phyloP scores from a whole-genome alignment of 169 alveolate species.

The Cryptosporidium tyzzeri region DNA sequence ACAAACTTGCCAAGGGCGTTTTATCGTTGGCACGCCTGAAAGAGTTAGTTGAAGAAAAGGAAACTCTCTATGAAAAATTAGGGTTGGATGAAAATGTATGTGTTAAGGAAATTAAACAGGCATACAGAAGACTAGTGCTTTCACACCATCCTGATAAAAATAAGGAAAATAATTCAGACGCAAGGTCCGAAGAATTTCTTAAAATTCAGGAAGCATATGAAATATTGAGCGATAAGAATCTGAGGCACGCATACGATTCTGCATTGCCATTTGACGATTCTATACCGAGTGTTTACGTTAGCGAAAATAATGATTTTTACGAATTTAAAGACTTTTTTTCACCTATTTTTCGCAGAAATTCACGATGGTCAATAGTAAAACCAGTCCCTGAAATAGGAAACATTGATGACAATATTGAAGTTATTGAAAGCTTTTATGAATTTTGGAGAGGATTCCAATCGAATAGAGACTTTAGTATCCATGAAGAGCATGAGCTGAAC shows the following conservation, averaged over 20 bases:
- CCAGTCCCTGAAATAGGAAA: slow-evolving; percentile 94
- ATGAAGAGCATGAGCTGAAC: slow-evolving; percentile 90
- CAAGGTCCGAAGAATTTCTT: slow-evolving; percentile 80
- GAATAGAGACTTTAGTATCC: slow-evolving; percentile 92
- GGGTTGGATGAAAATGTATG: slow-evolving; percentile 78
- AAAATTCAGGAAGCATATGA: slow-evolving; percentile 94
- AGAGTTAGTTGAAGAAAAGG: slow-evolving; percentile 32
- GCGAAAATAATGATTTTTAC: slow-evolving; percentile 83
- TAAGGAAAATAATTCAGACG: slow-evolving; percentile 31
- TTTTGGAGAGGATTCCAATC: slow-evolving; percentile 92
- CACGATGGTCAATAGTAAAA: slow-evolving; percentile 90
- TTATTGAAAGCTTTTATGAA: slow-evolving; percentile 89
- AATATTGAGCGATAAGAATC: slow-evolving; percentile 87
- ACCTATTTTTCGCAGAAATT: slow-evolving; percentile 84
- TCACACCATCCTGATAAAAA: slow-evolving; percentile 86
- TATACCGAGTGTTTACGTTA: slow-evolving; percentile 88
- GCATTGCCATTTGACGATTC: slow-evolving; percentile 93
- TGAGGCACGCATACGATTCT: slow-evolving; percentile 92
- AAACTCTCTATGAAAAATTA: slow-evolving; percentile 78
- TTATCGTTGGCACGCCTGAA: slow-evolving; percentile 37
- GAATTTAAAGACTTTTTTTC: slow-evolving; percentile 80
- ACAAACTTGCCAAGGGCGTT: neutral
- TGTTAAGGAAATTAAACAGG: slow-evolving; percentile 81
- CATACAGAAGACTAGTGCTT: slow-evolving; percentile 80
- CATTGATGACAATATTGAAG: slow-evolving; percentile 85